Evolutionary conservation across 2,329 filamentous ascomycete species (phyloP), one percentile per base, ranked within the genome.

Genomic region (Scedosporium aurantiacum): DNA sequence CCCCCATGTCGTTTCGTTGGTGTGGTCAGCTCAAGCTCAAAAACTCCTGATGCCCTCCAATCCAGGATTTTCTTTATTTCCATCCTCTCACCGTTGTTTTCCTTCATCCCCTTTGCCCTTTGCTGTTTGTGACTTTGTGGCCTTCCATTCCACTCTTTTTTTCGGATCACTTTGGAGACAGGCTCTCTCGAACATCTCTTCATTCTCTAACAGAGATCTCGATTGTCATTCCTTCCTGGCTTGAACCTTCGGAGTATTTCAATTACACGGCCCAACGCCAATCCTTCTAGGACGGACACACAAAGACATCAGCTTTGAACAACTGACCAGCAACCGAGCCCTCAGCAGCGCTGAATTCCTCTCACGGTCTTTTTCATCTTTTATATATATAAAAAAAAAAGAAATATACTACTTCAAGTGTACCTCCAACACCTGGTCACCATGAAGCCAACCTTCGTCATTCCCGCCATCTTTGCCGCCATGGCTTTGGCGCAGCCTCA

Each of bases 401-500:
- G 2, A 58, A 61, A 64, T 65, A 60, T 56, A 65, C 55, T 61
- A 63, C 61, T 37, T 37, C 32, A 12, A 37, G 32, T 12, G 32
- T 37, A 37, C 32, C 32, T 37, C 32, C 32, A 37, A 37, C 32
- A 37, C 32, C 32, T 37, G 32, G 32, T 62, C 67, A 74, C 64
- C 54, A 81, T 81, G 78, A 80, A 78, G 74, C 73, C 71, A 28
- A 57, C 70, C 57, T 70, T 71, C 28, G 62, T 78, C 63, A 74
- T 67, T 68, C 74, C 71, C 65, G 74, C 74, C 66, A 66, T 76
- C 60, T 66, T 79, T 69, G 77, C 77, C 65, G 73, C 77, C 47
- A 65, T 73, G 60, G 79, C 75, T 66, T 69, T 77, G 62, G 82
- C 82, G 65, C 78, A 83, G 70, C 81, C 81, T 63, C 76, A 75